Conservation (phyloP, 2,329 filamentous ascomycete genomes). For the Cladosporium velox region DNA sequence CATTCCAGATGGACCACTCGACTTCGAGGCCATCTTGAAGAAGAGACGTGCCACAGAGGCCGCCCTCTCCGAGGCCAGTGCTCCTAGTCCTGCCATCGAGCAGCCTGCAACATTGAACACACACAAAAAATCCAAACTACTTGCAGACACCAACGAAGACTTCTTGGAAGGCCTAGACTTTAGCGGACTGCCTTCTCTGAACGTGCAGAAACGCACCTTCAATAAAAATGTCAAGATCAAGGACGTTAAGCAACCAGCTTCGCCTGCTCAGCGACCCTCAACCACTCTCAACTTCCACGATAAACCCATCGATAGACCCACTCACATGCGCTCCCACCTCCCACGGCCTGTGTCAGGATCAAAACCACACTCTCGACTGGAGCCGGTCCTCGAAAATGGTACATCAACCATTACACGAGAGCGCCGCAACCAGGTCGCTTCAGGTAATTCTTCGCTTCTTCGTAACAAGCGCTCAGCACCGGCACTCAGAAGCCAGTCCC, state of each 20-base stretch:
- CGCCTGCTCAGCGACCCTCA: constrained; percentile 70
- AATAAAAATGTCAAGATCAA: constrained; percentile 93
- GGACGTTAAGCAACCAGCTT: constrained; percentile 57
- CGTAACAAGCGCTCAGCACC: constrained; percentile 64
- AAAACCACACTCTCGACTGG: constrained; percentile 65
- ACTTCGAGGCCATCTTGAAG: constrained; percentile 77
- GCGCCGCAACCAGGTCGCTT: constrained; percentile 57
- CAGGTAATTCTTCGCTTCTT: constrained; percentile 57
- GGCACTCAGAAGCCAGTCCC: constrained; percentile 50
- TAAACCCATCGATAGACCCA: constrained; percentile 54
- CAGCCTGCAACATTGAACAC: constrained; percentile 40
- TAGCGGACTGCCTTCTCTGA: constrained; percentile 74
- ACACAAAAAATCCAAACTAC: constrained; percentile 39
- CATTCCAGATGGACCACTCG: constrained; percentile 77
- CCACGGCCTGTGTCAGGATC: constrained; percentile 68
- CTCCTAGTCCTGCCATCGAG: constrained; percentile 38
- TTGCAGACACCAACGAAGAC: constrained; percentile 61
- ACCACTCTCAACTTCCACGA: constrained; percentile 91
- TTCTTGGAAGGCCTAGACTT: constrained; percentile 86
- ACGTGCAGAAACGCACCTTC: constrained; percentile 75
- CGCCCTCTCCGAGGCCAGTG: constrained; percentile 36
- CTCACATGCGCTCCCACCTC: constrained; percentile 63
- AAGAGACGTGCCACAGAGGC: constrained; percentile 61
- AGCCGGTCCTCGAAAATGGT: constrained; percentile 88
- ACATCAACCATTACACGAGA: constrained; percentile 67